Percentiles rank a stretch among this genome's conserved stretches.
phyloP scores from a whole-genome alignment of 2,329 filamentous ascomycete genomes.

The Botrytis fragariae region DNA sequence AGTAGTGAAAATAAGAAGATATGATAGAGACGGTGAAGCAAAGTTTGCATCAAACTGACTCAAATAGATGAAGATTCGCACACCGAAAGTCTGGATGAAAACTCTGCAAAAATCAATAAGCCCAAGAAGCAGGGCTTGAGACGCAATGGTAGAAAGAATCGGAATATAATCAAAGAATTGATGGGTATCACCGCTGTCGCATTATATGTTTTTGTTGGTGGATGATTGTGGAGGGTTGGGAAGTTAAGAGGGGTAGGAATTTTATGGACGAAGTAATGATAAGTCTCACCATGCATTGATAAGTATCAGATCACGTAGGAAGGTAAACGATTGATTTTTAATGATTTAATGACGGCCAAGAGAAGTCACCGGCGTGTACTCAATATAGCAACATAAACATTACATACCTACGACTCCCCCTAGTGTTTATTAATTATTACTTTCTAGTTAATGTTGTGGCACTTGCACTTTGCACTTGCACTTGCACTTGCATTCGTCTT shows the following conservation, averaged over 20 bases:
- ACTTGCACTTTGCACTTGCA: not conserved
- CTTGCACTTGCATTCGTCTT: not conserved
- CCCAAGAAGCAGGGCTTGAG: not conserved
- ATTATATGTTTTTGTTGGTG: not conserved
- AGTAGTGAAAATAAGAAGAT: not conserved
- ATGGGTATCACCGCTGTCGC: not conserved
- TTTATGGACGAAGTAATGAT: not conserved
- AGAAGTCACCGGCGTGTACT: not conserved
- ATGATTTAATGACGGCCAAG: not conserved
- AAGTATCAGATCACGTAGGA: not conserved
- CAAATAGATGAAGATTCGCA: constrained; percentile 1
- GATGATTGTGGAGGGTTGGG: not conserved
- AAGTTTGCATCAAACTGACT: not conserved
- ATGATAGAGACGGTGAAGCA: constrained; percentile 7
- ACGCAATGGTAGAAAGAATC: not conserved
- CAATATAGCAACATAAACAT: not conserved
- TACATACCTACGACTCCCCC: too few species aligned
- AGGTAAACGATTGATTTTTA: not conserved
- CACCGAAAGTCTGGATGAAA: constrained; percentile 13
- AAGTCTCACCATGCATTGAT: not conserved
- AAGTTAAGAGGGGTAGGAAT: not conserved
- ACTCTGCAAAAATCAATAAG: constrained; percentile 1
- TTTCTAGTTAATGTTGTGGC: not conserved
- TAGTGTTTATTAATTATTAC: not conserved
- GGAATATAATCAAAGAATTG: not conserved